Evolutionary conservation across 345 rosid genomes (phyloP), one percentile per base, ranked within the genome.

Genomic region (Brassica incana): DNA sequence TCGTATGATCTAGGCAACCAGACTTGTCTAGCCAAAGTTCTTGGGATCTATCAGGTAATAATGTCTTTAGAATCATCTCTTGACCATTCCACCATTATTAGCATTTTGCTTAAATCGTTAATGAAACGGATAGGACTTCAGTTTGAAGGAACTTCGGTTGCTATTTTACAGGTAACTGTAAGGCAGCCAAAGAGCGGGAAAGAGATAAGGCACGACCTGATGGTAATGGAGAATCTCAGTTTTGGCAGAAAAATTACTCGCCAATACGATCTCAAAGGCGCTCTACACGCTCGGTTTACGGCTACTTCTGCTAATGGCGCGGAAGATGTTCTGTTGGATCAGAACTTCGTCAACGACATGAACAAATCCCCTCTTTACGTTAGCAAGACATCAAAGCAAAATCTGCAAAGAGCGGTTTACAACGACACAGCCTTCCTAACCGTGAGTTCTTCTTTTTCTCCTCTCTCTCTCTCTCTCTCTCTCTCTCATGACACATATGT

Each of bases 161-260:
- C 8, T 64, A 62, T 74, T 79, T 38, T 82, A 35, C 86, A 95
- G 99, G 99, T 95, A 61, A 88, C 84, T 35, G 75, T 86, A 82
- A 90, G 97, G 81, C 97, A 85, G 61, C 72, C 87, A 43, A 95
- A 90, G 82, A 75, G 86, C 9, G 98, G 99, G 43, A 95, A 89
- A 83, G 98, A 95, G 83, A 72, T 68, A n/a, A 82, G 89, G 29
- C 93, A 88, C 61, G 99, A 95, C 85, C 87, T 95, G 75, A 89
- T 93, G 98, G 97, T 95, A 68, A 95, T 95, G 97, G 99, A 95
- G 89, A 95, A 95, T 82, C 96, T 95, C 56, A 86, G 90, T 60
- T 95, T 86, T 30, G 88, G 92, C 35, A 81, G 91, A 66, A 90
- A 85, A 67, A 81, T 93, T 27, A 84, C 87, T 80, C 98, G 99